Percentiles rank a stretch among this genome's conserved stretches.
Evolutionary conservation across 1,284 basidiomycete genomes (phyloP).

Genomic region (Schizopora paradoxa): DNA sequence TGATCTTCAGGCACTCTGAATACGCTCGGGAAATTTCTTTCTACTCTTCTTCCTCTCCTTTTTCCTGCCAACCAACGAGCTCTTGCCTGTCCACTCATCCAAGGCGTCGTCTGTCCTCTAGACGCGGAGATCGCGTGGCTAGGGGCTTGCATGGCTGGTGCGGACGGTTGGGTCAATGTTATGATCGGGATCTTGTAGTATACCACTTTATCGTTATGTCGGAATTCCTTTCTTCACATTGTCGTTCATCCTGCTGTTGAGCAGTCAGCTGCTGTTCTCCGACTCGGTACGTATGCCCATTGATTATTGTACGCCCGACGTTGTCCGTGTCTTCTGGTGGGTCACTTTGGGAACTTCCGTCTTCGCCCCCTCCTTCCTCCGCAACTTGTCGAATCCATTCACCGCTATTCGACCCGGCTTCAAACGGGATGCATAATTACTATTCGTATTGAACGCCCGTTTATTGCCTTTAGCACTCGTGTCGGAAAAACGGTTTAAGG

Average conservation of each 20-base stretch:
- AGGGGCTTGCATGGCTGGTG: slow-evolving; percentile 82
- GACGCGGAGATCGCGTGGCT: slow-evolving; percentile 93
- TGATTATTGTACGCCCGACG: too few relatives aligned
- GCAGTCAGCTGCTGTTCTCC: too few relatives aligned
- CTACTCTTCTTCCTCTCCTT: slow-evolving; percentile 57
- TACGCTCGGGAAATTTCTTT: slow-evolving; percentile 56
- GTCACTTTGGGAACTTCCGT: too few relatives aligned
- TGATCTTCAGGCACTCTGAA: slow-evolving; percentile 45
- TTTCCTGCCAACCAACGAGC: slow-evolving; percentile 45
- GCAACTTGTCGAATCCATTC: too few relatives aligned
- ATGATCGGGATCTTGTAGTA: slow-evolving; percentile 56
- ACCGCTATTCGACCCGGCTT: too few relatives aligned
- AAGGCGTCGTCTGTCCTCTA: slow-evolving; percentile 82
- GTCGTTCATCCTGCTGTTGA: too few relatives aligned
- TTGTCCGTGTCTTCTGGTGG: too few relatives aligned
- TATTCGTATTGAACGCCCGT: background rate
- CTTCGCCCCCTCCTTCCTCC: too few relatives aligned
- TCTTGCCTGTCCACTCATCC: slow-evolving; percentile 69
- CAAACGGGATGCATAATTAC: too few relatives aligned
- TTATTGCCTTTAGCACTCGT: too few relatives aligned
- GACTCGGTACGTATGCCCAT: too few relatives aligned
- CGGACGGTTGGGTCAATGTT: slow-evolving; percentile 92
- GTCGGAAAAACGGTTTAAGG: slow-evolving; percentile 1
- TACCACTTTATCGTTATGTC: background rate
- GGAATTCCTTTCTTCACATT: background rate